Evolutionary conservation across 192 early-diverging fungal genomes (phyloP).

Genomic region (Backusella sp.): DNA sequence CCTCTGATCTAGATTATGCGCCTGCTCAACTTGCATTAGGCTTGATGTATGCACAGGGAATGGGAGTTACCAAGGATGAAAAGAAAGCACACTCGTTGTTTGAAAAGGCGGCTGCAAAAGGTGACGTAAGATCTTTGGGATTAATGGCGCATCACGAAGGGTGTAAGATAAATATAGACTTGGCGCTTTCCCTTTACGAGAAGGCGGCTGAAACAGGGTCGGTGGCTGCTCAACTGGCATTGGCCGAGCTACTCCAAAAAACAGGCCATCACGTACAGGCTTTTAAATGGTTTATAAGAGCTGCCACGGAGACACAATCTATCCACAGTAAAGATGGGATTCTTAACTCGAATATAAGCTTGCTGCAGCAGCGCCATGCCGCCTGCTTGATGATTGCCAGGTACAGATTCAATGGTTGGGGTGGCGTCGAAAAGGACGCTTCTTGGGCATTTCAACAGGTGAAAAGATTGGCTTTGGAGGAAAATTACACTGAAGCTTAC

Average conservation of each 20-base stretch:
- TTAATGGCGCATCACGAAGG: slow-evolving; percentile 31
- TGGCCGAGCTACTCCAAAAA: slow-evolving; percentile 26
- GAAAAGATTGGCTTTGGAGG: slow-evolving; percentile 6
- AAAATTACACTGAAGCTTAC: slow-evolving; percentile 20
- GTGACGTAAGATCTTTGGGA: slow-evolving; percentile 25
- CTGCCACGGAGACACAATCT: background rate
- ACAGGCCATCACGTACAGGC: slow-evolving; percentile 18
- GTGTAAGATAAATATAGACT: slow-evolving; percentile 11
- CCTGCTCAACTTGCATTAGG: slow-evolving; percentile 32
- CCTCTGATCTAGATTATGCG: slow-evolving; percentile 20
- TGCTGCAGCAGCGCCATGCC: slow-evolving; percentile 5
- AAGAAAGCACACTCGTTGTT: slow-evolving; percentile 30
- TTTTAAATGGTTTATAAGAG: slow-evolving; percentile 23
- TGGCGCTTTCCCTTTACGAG: slow-evolving; percentile 23
- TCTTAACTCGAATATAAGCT: background rate
- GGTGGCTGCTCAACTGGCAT: slow-evolving; percentile 17
- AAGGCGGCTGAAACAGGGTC: slow-evolving; percentile 32
- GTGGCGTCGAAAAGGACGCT: slow-evolving; percentile 11
- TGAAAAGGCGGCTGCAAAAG: slow-evolving; percentile 33
- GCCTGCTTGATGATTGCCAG: slow-evolving; percentile 34
- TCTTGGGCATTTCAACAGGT: slow-evolving; percentile 19
- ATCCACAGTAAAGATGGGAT: background rate
- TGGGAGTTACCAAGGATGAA: slow-evolving; percentile 17
- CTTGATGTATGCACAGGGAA: slow-evolving; percentile 30
- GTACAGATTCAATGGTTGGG: slow-evolving; percentile 34